Conservation (phyloP, 2,329 filamentous ascomycete genomes). For the Botrytis fragariae region DNA sequence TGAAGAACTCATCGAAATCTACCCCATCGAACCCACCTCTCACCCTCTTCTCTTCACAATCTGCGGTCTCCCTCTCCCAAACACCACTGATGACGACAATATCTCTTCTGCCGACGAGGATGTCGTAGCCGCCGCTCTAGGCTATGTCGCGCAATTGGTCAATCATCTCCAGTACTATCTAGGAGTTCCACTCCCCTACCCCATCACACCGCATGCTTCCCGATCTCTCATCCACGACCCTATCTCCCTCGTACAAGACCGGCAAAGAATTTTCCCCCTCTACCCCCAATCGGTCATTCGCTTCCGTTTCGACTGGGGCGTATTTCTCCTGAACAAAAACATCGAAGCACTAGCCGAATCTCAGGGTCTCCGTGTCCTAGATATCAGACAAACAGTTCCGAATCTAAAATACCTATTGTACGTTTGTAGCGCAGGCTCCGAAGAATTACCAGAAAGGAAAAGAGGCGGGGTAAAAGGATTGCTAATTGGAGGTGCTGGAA, state of each 20-base stretch:
- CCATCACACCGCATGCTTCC: constrained; percentile 69
- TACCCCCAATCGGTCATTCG: constrained; percentile 70
- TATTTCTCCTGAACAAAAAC: constrained; percentile 95
- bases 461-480: constrained; percentile 59
- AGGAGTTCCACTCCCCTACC: constrained; percentile 74
- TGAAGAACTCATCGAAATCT: constrained; percentile 75
- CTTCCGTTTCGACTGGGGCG: constrained; percentile 93
- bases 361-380: constrained; percentile 75
- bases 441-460: constrained; percentile 60
- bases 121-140: constrained; percentile 74
- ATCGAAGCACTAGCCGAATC: constrained; percentile 68
- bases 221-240: constrained; percentile 74
- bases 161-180: constrained; percentile 81
- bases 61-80: constrained; percentile 73
- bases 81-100: constrained; percentile 68
- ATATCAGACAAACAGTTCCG: constrained; percentile 86
- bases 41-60: constrained; percentile 80
- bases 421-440: constrained; percentile 76
- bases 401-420: constrained; percentile 93
- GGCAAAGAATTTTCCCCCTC: constrained; percentile 72
- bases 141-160: constrained; percentile 73
- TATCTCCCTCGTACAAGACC: constrained; percentile 54
- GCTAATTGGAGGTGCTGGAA: constrained; percentile 49
- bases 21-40: constrained; percentile 69
- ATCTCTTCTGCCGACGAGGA: constrained; percentile 55